phyloP scores from a whole-genome alignment of 2,329 filamentous ascomycete species.

The Verticillium nubilum region DNA sequence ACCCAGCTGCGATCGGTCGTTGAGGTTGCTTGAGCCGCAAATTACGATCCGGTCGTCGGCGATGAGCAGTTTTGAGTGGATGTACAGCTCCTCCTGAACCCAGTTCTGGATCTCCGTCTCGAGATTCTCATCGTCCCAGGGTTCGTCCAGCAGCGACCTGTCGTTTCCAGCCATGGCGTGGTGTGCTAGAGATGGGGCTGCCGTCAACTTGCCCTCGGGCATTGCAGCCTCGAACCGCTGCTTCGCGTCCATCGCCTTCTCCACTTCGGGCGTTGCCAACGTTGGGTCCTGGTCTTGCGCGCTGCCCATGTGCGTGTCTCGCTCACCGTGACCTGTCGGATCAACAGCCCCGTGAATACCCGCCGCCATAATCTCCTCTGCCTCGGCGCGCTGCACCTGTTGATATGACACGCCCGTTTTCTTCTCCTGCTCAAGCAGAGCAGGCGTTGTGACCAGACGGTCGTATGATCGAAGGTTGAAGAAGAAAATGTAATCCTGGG shows the following conservation, averaged over 20 bases:
- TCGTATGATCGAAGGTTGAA: slow-evolving; percentile 95
- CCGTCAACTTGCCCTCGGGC: slow-evolving; percentile 30
- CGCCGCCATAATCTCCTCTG: slow-evolving; percentile 78
- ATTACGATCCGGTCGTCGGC: slow-evolving; percentile 81
- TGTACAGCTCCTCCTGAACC: slow-evolving; percentile 93
- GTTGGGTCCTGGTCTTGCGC: slow-evolving; percentile 24
- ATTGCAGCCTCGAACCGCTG: slow-evolving; percentile 45
- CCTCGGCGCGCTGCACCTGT: slow-evolving; percentile 80
- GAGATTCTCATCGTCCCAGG: slow-evolving; percentile 66
- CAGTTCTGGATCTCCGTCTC: slow-evolving; percentile 81
- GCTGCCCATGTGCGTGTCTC: slow-evolving; percentile 43
- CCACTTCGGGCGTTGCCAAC: slow-evolving; percentile 20
- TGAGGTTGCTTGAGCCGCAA: slow-evolving; percentile 85
- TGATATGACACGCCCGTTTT: slow-evolving; percentile 79
- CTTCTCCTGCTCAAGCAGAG: slow-evolving; percentile 69
- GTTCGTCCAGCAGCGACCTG: slow-evolving; percentile 58
- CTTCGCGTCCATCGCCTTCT: slow-evolving; percentile 40
- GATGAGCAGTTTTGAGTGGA: slow-evolving; percentile 88
- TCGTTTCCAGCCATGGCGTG: slow-evolving; percentile 68
- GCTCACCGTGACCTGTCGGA: slow-evolving; percentile 23
- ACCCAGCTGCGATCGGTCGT: slow-evolving; percentile 83
- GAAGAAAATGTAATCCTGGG: slow-evolving; percentile 76
- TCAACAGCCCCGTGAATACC: slow-evolving; percentile 59
- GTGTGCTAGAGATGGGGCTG: slow-evolving; percentile 54
- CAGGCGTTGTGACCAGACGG: slow-evolving; percentile 76